Conservation (phyloP, 257 asterid genomes). For the Nicotiana sylvestris region DNA sequence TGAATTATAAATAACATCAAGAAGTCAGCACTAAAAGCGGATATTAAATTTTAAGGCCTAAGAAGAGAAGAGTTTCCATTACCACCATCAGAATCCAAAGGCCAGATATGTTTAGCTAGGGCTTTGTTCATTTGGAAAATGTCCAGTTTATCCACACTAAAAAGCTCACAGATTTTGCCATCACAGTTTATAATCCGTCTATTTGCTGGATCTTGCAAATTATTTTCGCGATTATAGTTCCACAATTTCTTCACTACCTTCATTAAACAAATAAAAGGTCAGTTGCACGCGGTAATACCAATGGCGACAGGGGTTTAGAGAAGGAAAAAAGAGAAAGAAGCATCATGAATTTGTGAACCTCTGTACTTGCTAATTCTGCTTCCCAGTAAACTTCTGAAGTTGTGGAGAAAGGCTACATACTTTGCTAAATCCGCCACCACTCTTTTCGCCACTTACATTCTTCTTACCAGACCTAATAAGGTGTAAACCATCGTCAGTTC, state of each 20-base stretch:
- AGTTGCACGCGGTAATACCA: not conserved
- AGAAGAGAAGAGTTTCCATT: slow-evolving; percentile 8
- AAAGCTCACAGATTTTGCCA: slow-evolving; percentile 54
- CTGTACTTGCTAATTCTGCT: slow-evolving; percentile 78
- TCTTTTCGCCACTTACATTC: slow-evolving; percentile 16
- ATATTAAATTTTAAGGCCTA: not conserved
- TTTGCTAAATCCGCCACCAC: slow-evolving; percentile 77
- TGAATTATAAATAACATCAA: not conserved
- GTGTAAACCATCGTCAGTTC: not conserved
- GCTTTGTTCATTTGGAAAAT: slow-evolving; percentile 97
- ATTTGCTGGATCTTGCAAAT: slow-evolving; percentile 80
- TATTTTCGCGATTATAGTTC: slow-evolving; percentile 63
- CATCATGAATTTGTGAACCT: slow-evolving; percentile 42
- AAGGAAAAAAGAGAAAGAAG: not conserved
- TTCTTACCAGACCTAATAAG: slow-evolving; percentile 36
- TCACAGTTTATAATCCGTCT: slow-evolving; percentile 73
- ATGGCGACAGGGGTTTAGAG: not conserved
- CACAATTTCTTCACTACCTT: slow-evolving; percentile 90
- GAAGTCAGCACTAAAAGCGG: too few relatives aligned
- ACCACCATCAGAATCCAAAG: slow-evolving; percentile 72
- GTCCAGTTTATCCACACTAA: slow-evolving; percentile 60
- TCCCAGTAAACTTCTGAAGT: slow-evolving; percentile 83
- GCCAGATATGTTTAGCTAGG: slow-evolving; percentile 81
- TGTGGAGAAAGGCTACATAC: slow-evolving; percentile 83
- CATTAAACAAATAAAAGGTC: slow-evolving; percentile 8